Base-by-base conservation (phyloP, 805 yeast genomes). In the Nakazawaea pomicola region DNA sequence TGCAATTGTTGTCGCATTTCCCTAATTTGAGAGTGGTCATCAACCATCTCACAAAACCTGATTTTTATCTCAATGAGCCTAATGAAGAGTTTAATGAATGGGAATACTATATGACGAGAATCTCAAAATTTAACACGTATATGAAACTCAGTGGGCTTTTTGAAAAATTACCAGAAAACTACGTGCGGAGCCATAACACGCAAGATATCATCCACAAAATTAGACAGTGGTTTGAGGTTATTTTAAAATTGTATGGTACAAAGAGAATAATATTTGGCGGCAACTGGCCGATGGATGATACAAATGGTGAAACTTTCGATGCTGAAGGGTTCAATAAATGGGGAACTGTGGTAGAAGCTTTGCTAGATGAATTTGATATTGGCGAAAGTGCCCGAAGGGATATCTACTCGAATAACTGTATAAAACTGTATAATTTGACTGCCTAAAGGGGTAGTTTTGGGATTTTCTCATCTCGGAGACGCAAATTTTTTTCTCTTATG, bases 71-170 rank as follows among this genome's bases (percentile, higher is more conserved):
- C 9, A 17, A 45, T 5, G 32, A 42, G 21, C 20, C 28, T 11
- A 31, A 33, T 10, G 38, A 40, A 23, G 29, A 27, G n/a, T 33
- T 33, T 18, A 27, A 32, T 25, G 38, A 40, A 16, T 40, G 43
- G 43, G 33, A 15, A n/a, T 28, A 33, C 15, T 27, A 33, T 17
- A 40, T 40, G 33, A 20, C 11, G n/a, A 33, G 17, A 17, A 53
- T 62, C 3, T 41, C 49, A n/a, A 6, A 21, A 24, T 18, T 41
- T 6, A 39, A 42, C 16, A 46, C 49, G 31, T 67, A 48, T 41
- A 54, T 68, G 47, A 68, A 68, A 42, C 45, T 68, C 3, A 62
- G 69, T 33, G 74, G 74, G 3, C 68, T 56, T 5, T 67, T 65
- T 38, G 43, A 40, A 16, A 20, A 33, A 17, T 6, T 40, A 5